Conservation (phyloP, 179 eudicot species). For the Spergularia azorica region DNA sequence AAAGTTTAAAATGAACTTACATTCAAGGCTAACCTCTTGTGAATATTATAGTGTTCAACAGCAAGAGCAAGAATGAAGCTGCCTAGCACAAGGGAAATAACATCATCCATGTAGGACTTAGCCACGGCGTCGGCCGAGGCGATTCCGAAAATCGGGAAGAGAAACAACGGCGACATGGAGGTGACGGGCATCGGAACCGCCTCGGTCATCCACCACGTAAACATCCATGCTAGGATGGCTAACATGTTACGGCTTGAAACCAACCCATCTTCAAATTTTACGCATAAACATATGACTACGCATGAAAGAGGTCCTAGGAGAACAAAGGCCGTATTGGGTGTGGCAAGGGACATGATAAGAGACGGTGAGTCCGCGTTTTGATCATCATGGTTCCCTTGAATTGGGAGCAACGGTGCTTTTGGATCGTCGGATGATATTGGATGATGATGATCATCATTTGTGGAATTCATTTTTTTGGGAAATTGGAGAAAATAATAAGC, state of each 20-base stretch:
- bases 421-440: slow-evolving; percentile 30
- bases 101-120: slow-evolving; percentile 77
- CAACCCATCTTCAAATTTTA: slow-evolving; percentile 36
- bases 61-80: slow-evolving; percentile 95
- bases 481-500: background rate
- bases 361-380: slow-evolving; percentile 24
- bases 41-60: slow-evolving; percentile 93
- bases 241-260: slow-evolving; percentile 64
- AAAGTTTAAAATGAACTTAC: slow-evolving; percentile 60
- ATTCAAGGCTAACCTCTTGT: slow-evolving; percentile 82
- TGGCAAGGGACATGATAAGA: slow-evolving; percentile 45
- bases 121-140: slow-evolving; percentile 71
- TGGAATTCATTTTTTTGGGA: slow-evolving; percentile 1
- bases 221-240: slow-evolving; percentile 71
- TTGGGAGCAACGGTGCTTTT: slow-evolving; percentile 61
- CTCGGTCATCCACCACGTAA: slow-evolving; percentile 90
- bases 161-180: slow-evolving; percentile 88
- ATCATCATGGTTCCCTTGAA: slow-evolving; percentile 14
- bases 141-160: slow-evolving; percentile 79
- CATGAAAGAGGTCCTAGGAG: slow-evolving; percentile 71
- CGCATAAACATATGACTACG: slow-evolving; percentile 43
- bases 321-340: slow-evolving; percentile 52
- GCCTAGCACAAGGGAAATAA: slow-evolving; percentile 81
- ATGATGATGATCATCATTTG: slow-evolving; percentile 13
- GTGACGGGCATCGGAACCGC: slow-evolving; percentile 98